Percentiles rank a stretch among this genome's conserved stretches.
phyloP scores from a whole-genome alignment of 495 filamentous ascomycete genomes.

The Aspergillus panamensis region DNA sequence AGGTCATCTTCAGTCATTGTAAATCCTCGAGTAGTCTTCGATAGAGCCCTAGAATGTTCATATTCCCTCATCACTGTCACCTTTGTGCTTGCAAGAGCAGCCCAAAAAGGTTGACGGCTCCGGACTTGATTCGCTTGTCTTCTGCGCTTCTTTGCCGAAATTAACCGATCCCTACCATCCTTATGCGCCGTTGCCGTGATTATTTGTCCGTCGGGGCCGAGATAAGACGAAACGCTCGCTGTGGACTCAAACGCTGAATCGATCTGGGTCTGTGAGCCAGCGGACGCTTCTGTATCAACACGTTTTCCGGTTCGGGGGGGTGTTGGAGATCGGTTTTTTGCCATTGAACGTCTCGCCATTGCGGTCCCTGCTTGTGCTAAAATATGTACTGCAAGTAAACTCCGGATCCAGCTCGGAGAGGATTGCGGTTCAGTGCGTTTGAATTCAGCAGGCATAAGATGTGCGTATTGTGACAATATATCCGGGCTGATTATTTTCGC shows the following conservation, averaged over 20 bases:
- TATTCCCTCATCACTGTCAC: slow-evolving; percentile 91
- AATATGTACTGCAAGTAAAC: slow-evolving; percentile 79
- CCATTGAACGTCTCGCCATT: slow-evolving; percentile 52
- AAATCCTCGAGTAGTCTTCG: slow-evolving; percentile 62
- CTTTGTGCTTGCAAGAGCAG: slow-evolving; percentile 88
- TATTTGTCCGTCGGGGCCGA: slow-evolving; percentile 51
- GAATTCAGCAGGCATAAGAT: slow-evolving; percentile 43
- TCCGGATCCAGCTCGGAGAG: slow-evolving; percentile 57
- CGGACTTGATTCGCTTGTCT: slow-evolving; percentile 86
- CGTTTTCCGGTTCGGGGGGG: slow-evolving; percentile 45
- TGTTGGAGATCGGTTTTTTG: slow-evolving; percentile 46
- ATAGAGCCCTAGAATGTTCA: slow-evolving; percentile 75
- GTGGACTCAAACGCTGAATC: slow-evolving; percentile 46
- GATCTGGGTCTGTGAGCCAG: slow-evolving; percentile 43
- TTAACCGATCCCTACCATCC: slow-evolving; percentile 54
- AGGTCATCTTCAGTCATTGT: slow-evolving; percentile 79
- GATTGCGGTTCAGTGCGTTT: slow-evolving; percentile 40
- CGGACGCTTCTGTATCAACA: slow-evolving; percentile 56
- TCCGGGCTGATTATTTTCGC: slow-evolving; percentile 46
- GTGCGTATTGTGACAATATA: slow-evolving; percentile 42
- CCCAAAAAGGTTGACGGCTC: slow-evolving; percentile 90
- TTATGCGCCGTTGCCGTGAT: slow-evolving; percentile 43
- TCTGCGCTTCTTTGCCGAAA: slow-evolving; percentile 73
- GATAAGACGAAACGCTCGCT: slow-evolving; percentile 45
- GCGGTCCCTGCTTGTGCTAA: slow-evolving; percentile 69